Percentiles rank a stretch among this genome's conserved stretches.
These are phyloP conservation scores for Pilobolus umbonatus DNA, from an alignment of 192 early-diverging fungal genomes.

Conservation along the genomic window DNA sequence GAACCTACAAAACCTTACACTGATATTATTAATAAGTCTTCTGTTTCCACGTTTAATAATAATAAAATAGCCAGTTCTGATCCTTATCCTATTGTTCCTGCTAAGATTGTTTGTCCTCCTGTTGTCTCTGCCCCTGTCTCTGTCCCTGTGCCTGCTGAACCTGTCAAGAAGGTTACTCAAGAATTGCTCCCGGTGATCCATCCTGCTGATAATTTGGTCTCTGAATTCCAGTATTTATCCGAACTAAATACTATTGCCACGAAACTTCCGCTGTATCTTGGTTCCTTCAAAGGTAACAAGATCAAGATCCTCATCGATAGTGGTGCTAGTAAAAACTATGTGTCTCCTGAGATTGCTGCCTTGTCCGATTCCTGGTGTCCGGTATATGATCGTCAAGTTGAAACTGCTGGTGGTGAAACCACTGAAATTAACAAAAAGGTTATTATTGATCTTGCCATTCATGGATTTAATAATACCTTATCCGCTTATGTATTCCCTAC, in stretches of 20 bases:
- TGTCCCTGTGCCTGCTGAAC: too few relatives aligned
- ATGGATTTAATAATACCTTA: not conserved
- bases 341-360: not conserved
- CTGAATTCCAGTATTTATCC: not conserved
- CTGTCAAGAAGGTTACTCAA: not conserved
- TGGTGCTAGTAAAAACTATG: conserved; percentile 14
- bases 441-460: not conserved
- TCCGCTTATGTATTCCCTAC: conserved; percentile 1
- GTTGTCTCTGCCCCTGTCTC: not conserved
- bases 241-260: not conserved
- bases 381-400: not conserved
- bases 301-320: not conserved
- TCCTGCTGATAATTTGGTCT: not conserved
- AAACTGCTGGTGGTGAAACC: conserved; percentile 3
- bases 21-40: too few relatives aligned
- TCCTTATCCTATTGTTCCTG: not conserved
- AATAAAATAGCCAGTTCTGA: not conserved
- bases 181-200: not conserved
- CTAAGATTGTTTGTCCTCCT: not conserved
- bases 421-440: not conserved
- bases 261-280: not conserved
- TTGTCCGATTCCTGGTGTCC: not conserved
- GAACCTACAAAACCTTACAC: too few relatives aligned
- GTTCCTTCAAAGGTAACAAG: not conserved
- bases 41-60: too few relatives aligned